phyloP scores from a whole-genome alignment of 805 yeast genomes.

The Starmerella scarabaei region DNA sequence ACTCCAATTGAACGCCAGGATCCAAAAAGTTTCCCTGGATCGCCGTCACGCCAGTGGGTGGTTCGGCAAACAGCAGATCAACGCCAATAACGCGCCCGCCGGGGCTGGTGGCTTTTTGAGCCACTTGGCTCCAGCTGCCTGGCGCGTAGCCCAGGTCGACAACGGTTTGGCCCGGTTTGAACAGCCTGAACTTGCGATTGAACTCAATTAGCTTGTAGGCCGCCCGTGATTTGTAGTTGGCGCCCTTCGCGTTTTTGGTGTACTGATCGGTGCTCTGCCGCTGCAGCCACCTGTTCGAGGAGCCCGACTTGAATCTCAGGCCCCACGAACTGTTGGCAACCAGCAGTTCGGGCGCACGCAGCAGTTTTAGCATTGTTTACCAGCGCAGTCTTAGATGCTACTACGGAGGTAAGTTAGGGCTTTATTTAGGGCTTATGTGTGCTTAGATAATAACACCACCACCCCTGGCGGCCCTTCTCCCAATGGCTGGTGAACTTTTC shows the following conservation, averaged over 20 bases:
- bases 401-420: background rate
- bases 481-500: background rate
- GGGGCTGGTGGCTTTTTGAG: slow-evolving; percentile 39
- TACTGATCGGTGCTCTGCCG: slow-evolving; percentile 56
- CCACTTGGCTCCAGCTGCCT: slow-evolving; percentile 90
- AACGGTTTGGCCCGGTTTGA: slow-evolving; percentile 45
- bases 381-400: background rate
- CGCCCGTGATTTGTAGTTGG: slow-evolving; percentile 67
- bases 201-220: slow-evolving; percentile 78
- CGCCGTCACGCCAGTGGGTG: slow-evolving; percentile 67
- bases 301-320: slow-evolving; percentile 18
- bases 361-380: background rate
- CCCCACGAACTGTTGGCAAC: background rate
- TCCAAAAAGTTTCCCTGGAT: slow-evolving; percentile 83
- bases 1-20: slow-evolving; percentile 27
- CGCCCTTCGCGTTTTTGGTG: slow-evolving; percentile 51
- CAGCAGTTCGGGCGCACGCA: background rate
- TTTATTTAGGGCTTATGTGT: background rate
- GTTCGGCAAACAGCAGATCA: slow-evolving; percentile 64
- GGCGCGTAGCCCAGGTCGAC: slow-evolving; percentile 86
- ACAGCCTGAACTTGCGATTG: slow-evolving; percentile 47
- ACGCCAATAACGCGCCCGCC: slow-evolving; percentile 60
- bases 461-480: background rate
- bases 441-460: background rate
- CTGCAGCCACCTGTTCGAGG: slow-evolving; percentile 61